A percentile compares a stretch with the other conserved stretches of the same genome.
These are phyloP conservation scores for Tuber microsphaerosporum DNA, from an alignment of 495 filamentous ascomycete species.

Conservation along the genomic window DNA sequence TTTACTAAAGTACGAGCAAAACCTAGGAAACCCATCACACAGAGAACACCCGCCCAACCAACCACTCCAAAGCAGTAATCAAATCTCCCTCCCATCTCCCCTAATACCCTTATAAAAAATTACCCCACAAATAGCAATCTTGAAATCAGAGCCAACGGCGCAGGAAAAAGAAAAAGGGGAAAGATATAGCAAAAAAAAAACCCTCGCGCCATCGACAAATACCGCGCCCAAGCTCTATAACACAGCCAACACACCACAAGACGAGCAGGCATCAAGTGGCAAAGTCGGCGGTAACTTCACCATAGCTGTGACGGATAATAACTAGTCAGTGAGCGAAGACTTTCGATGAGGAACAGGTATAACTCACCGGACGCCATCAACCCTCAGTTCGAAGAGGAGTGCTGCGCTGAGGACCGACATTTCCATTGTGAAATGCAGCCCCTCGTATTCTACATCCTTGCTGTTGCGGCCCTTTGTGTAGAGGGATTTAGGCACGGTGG, in stretches of 20 bases:
- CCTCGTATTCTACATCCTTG: conserved; percentile 65
- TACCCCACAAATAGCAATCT: background rate
- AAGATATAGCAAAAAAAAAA: background rate
- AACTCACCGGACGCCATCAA: conserved; percentile 60
- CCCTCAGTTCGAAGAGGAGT: conserved; percentile 64
- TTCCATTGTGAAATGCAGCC: conserved; percentile 67
- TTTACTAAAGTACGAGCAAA: background rate
- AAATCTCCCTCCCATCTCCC: background rate
- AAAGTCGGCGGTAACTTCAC: conserved; percentile 37
- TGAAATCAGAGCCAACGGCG: background rate
- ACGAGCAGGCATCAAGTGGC: conserved; percentile 21
- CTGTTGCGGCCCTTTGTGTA: conserved; percentile 66
- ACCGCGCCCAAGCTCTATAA: conserved; percentile 7
- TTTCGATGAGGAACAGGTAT: background rate
- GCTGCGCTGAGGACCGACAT: conserved; percentile 69
- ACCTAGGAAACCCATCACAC: background rate
- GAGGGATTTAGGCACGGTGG: conserved; percentile 59
- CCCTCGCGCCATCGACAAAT: background rate
- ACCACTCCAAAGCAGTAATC: background rate
- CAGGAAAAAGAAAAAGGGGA: background rate
- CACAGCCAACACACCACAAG: background rate
- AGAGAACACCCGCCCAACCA: background rate
- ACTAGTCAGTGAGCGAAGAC: conserved; percentile 9
- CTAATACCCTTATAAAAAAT: background rate
- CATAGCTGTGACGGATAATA: conserved; percentile 21